Percentiles rank a stretch among this genome's conserved stretches.
Conservation (phyloP, 139 green algal species). For the Picochlorum sp. region DNA sequence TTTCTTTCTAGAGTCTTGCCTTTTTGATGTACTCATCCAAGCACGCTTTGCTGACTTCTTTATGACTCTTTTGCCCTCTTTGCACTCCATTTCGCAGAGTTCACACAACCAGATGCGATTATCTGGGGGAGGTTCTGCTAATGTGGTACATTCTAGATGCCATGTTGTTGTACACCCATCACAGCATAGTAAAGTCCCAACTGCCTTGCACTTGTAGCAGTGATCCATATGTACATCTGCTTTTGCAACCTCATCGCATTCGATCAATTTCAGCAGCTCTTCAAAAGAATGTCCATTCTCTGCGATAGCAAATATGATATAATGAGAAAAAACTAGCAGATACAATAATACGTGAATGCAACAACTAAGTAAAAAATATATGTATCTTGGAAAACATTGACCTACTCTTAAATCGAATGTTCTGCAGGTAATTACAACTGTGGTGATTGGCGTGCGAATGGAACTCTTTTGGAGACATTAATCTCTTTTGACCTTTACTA, state of each 20-base stretch:
- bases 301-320: constrained; percentile 35
- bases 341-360: no score
- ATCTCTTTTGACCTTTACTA: constrained; percentile 23
- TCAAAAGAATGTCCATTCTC: not conserved
- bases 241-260: constrained; percentile 11
- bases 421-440: no score
- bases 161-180: constrained; percentile 30
- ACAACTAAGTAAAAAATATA: no score
- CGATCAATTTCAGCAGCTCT: constrained; percentile 27
- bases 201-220: constrained; percentile 31
- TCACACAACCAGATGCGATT: constrained; percentile 27
- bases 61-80: not conserved
- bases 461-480: constrained; percentile 29
- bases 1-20: no score
- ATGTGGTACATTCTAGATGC: constrained; percentile 24
- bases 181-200: constrained; percentile 34
- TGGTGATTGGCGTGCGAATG: no score
- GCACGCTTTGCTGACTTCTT: no score
- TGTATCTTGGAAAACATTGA: no score
- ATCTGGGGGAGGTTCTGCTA: constrained; percentile 17
- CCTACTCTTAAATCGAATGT: no score
- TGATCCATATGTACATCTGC: constrained; percentile 32
- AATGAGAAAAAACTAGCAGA: constrained; percentile 18
- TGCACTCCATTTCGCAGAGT: not conserved
- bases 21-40: no score